Evolutionary conservation across 225 moss, liverwort and hornwort species (phyloP).

Genomic region (Polytrichum commune): DNA sequence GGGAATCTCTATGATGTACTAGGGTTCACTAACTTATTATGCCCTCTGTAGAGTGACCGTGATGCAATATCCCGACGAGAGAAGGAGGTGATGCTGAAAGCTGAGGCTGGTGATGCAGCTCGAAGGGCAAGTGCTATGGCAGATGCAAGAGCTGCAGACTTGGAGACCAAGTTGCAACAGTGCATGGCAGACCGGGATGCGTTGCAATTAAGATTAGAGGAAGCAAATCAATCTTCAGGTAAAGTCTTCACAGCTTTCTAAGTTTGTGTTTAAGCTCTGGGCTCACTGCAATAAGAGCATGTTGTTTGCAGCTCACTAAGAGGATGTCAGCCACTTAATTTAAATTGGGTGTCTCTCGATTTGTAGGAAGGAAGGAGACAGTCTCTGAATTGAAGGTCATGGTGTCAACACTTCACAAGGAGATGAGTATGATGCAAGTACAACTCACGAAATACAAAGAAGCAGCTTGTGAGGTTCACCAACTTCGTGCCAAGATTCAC

Average conservation of each 20-base stretch:
- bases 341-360: neutral
- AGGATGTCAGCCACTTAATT: no score
- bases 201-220: slow-evolving; percentile 83
- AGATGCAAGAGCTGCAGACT: slow-evolving; percentile 72
- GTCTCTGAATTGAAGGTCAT: slow-evolving; percentile 96
- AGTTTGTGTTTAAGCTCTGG: neutral
- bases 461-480: slow-evolving; percentile 78
- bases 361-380: slow-evolving; percentile 83
- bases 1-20: neutral
- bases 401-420: slow-evolving; percentile 91
- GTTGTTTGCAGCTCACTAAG: no score
- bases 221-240: slow-evolving; percentile 77
- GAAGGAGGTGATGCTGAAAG: slow-evolving; percentile 72
- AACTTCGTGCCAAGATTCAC: slow-evolving; percentile 83
- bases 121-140: slow-evolving; percentile 67
- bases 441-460: slow-evolving; percentile 91
- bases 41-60: slow-evolving; percentile 61
- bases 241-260: slow-evolving; percentile 9
- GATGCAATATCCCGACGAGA: slow-evolving; percentile 70
- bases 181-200: slow-evolving; percentile 85
- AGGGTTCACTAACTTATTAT: neutral
- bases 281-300: no score
- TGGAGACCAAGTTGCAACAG: slow-evolving; percentile 81
- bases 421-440: slow-evolving; percentile 97
- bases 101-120: slow-evolving; percentile 77